These are phyloP conservation scores for Talaromyces marneffei DNA, from an alignment of 2,329 filamentous ascomycete genomes.

Conservation along the genomic window DNA sequence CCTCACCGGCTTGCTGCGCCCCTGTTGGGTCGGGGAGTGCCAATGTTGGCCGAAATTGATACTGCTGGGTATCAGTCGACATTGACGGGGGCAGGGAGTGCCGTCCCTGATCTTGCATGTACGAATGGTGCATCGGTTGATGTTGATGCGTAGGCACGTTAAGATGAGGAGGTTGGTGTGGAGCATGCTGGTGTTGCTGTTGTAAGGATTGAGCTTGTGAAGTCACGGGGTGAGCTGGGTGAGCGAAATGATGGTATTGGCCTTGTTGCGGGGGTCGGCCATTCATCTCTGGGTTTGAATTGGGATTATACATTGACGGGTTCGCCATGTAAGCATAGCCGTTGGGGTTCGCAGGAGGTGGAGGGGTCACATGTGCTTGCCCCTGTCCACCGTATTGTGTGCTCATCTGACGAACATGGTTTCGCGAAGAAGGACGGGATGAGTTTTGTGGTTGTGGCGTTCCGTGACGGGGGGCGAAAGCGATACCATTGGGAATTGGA, in stretches of 20 bases:
- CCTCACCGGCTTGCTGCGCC: slow-evolving; percentile 44
- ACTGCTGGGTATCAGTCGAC: slow-evolving; percentile 45
- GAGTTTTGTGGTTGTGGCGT: slow-evolving; percentile 74
- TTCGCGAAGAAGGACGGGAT: slow-evolving; percentile 74
- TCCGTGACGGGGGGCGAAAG: slow-evolving; percentile 65
- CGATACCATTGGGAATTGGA: slow-evolving; percentile 71
- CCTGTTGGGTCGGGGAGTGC: slow-evolving; percentile 54
- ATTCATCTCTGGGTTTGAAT: slow-evolving; percentile 44
- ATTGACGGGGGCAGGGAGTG: slow-evolving; percentile 68
- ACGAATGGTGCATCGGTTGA: slow-evolving; percentile 55
- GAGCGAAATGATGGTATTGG: slow-evolving; percentile 37
- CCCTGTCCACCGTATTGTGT: slow-evolving; percentile 63
- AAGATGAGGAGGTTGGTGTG: slow-evolving; percentile 24
- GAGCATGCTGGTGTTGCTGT: slow-evolving; percentile 34
- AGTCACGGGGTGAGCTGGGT: slow-evolving; percentile 32
- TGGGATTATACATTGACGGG: slow-evolving; percentile 75
- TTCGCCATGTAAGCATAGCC: slow-evolving; percentile 82
- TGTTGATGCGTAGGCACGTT: slow-evolving; percentile 37
- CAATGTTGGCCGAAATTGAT: slow-evolving; percentile 44
- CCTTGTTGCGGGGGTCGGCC: slow-evolving; percentile 39
- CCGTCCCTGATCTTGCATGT: slow-evolving; percentile 66
- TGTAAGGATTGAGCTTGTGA: slow-evolving; percentile 36
- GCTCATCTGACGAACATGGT: slow-evolving; percentile 68
- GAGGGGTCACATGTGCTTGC: slow-evolving; percentile 49
- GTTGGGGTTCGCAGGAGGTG: slow-evolving; percentile 56